phyloP scores from a whole-genome alignment of 2,329 filamentous ascomycete genomes.

The Aspergillus transmontanensis region DNA sequence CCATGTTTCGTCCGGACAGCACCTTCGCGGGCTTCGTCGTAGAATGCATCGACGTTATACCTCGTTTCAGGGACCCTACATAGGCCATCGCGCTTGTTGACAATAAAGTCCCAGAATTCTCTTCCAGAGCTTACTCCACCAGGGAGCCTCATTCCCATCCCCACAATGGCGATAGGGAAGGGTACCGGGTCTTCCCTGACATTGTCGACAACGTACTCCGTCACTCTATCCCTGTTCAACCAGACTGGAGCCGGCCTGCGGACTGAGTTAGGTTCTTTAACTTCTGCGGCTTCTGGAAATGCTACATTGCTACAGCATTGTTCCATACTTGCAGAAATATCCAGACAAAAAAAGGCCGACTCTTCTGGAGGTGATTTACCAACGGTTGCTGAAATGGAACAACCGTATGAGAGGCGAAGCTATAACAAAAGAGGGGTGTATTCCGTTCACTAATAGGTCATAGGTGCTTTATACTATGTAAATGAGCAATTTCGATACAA shows the following conservation, averaged over 20 bases:
- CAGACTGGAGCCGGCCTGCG: not conserved
- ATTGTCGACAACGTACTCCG: not conserved
- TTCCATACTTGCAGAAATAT: conserved; percentile 1
- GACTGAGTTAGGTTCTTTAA: not conserved
- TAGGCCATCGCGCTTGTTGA: conserved; percentile 23
- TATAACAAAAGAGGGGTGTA: not conserved
- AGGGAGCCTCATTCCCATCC: conserved; percentile 29
- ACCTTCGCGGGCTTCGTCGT: conserved; percentile 16
- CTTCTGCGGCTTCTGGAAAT: not conserved
- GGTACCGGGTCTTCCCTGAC: conserved; percentile 2
- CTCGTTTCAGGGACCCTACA: conserved; percentile 26
- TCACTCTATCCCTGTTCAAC: not conserved
- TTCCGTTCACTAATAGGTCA: not conserved
- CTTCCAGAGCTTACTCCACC: conserved; percentile 18
- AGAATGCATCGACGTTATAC: conserved; percentile 29
- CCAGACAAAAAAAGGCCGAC: not conserved
- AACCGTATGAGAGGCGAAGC: not conserved
- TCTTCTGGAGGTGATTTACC: not conserved
- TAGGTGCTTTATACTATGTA: not conserved
- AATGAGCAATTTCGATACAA: not conserved
- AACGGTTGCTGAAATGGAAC: not conserved
- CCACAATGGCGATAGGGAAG: conserved; percentile 25
- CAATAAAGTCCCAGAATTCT: conserved; percentile 26
- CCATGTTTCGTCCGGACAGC: conserved; percentile 18
- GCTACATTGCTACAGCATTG: conserved; percentile 2